Evolutionary conservation across 768 basidiomycete genomes (phyloP).

Genomic region (Calocybe gangraenosa): DNA sequence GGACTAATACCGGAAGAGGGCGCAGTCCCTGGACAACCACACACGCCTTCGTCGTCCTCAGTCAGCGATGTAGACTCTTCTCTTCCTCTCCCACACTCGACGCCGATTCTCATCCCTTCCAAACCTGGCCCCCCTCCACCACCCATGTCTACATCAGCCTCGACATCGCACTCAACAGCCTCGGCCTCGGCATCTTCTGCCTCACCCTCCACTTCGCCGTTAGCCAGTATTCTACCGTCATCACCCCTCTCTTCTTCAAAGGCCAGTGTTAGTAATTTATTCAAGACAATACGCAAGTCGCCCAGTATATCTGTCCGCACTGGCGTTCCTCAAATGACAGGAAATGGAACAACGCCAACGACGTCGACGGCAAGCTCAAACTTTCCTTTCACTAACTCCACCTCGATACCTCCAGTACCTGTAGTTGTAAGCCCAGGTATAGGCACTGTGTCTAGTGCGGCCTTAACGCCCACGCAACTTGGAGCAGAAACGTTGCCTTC

Average conservation of each 20-base stretch:
- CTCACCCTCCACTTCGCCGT: slow-evolving; percentile 21
- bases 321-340: neutral
- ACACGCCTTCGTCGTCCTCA: slow-evolving; percentile 6
- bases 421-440: neutral
- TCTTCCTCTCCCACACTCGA: neutral
- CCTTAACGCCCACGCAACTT: neutral
- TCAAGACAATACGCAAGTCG: slow-evolving; percentile 18
- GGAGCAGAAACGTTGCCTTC: neutral
- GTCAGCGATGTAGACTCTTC: neutral
- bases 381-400: too few relatives aligned
- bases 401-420: neutral
- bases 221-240: slow-evolving; percentile 11
- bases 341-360: neutral
- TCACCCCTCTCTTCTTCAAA: slow-evolving; percentile 9
- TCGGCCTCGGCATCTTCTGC: slow-evolving; percentile 15
- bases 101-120: neutral
- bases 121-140: neutral
- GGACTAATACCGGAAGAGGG: slow-evolving; percentile 9
- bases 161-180: slow-evolving; percentile 1
- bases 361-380: neutral
- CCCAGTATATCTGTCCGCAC: slow-evolving; percentile 13
- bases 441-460: neutral
- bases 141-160: neutral
- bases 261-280: slow-evolving; percentile 12
- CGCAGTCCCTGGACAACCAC: slow-evolving; percentile 5